These are phyloP conservation scores for Hanseniaspora guilliermondii DNA, from an alignment of 805 yeast genomes.

Conservation along the genomic window DNA sequence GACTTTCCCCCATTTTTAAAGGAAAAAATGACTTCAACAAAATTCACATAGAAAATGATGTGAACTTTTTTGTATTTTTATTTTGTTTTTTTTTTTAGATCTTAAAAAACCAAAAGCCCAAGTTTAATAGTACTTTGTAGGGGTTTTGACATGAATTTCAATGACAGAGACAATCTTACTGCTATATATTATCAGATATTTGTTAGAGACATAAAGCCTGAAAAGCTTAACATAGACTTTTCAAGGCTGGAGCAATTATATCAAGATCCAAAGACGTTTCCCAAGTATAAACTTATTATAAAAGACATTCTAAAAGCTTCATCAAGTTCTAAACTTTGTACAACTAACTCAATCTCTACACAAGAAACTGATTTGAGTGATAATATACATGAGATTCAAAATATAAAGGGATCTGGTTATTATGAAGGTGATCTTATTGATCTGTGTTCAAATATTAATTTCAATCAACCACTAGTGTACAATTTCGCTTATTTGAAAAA, in stretches of 20 bases:
- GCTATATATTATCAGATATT: not conserved
- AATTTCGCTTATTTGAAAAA: not conserved
- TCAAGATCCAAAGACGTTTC: slow-evolving; percentile 4
- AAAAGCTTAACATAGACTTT: not conserved
- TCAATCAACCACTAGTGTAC: not conserved
- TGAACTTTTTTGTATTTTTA: too few relatives aligned
- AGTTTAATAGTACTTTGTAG: too few relatives aligned
- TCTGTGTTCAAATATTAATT: not conserved
- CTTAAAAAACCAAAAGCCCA: not conserved
- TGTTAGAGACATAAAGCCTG: not conserved
- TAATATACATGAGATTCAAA: not conserved
- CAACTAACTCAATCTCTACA: not conserved
- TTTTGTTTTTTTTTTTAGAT: too few relatives aligned
- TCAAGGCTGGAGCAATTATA: not conserved
- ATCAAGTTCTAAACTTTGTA: not conserved
- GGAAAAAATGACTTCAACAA: too few relatives aligned
- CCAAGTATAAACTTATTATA: slow-evolving; percentile 6
- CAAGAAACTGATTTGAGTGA: not conserved
- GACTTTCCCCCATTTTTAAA: too few relatives aligned
- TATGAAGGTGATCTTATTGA: not conserved
- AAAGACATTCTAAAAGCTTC: not conserved
- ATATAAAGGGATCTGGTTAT: not conserved
- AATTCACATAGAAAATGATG: too few relatives aligned
- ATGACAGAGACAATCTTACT: slow-evolving; percentile 2
- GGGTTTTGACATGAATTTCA: not conserved